Conservation (phyloP, 2,329 filamentous ascomycete species). For the Venturia pyrina region DNA sequence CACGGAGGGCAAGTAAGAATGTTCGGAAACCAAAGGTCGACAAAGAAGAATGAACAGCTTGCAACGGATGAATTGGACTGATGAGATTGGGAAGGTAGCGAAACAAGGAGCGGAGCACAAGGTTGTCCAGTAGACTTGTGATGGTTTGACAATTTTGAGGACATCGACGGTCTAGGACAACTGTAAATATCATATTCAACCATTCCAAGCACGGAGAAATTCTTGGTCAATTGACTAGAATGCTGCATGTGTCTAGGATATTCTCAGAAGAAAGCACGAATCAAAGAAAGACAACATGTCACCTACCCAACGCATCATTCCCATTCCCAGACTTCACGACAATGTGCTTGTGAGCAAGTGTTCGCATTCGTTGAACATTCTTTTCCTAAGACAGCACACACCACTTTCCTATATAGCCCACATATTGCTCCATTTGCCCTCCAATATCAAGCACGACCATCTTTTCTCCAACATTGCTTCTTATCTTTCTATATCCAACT, state of each 20-base stretch:
- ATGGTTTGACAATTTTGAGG: too few relatives aligned
- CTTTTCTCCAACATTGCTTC: not conserved
- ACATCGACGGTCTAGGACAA: too few relatives aligned
- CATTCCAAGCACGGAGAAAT: too few relatives aligned
- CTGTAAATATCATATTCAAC: too few relatives aligned
- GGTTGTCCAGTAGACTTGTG: too few relatives aligned
- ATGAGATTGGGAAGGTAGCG: too few relatives aligned
- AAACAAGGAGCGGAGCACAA: too few relatives aligned
- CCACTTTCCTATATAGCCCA: not conserved
- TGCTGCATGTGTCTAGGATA: not conserved
- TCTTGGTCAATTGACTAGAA: not conserved
- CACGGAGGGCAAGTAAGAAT: not conserved
- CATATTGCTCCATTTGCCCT: not conserved
- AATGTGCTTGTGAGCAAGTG: not conserved
- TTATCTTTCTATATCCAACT: too few relatives aligned
- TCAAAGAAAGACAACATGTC: not conserved
- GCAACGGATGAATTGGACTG: too few relatives aligned
- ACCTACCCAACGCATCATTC: not conserved
- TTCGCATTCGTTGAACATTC: not conserved
- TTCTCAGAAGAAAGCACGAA: not conserved
- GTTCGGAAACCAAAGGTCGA: too few relatives aligned
- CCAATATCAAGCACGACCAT: not conserved
- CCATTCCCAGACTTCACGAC: not conserved
- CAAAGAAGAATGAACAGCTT: too few relatives aligned
- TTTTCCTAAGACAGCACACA: not conserved